Base-by-base conservation (phyloP, 1,284 basidiomycete species). In the Ustilago curta region DNA sequence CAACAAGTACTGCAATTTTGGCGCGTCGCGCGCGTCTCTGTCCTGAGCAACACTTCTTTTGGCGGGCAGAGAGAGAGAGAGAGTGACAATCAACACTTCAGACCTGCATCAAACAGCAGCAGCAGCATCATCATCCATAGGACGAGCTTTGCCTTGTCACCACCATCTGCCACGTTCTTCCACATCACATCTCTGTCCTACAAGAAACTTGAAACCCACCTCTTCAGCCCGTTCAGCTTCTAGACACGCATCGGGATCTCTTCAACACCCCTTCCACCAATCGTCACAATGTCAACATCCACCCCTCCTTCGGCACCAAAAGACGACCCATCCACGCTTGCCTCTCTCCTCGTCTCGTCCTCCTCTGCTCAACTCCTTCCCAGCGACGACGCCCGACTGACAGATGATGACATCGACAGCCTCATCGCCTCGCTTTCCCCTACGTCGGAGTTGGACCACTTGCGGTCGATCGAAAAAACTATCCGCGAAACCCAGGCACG, bases 331-430 rank as follows among this genome's bases (percentile, higher is more conserved):
- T 40, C 62, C 1, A 8, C 40, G 1, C 61, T 65, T 29, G 62
- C 59, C 62, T 59, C 62, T 11, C 62, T 57, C 1, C 61, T 58
- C 1, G 14, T 62, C 12, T 0, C 56, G 16, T 8, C 42, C n/a
- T 23, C 60, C 6, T 42, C 52, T n/a, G 16, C 18, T 43, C 21
- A 16, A 27, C 3, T 18, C 27, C n/a, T 27, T 35, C 3, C 25
- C 43, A 4, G 45, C 18, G 55, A 57, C 27, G 72, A 62, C 27
- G 72, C 70, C n/a, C 53, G 64, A 0, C 49, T 72, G 12, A 73
- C 66, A 11, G 72, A 76, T 54, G 72, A 62, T 16, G 72, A 76
- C 49, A 70, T 76, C n/a, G 64, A 70, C 37, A 56, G 60, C 3
- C 58, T 76, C 44, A 70, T 76, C 54, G 37, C 57, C 37, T 70